A percentile compares a stretch with the other conserved stretches of the same genome.
Evolutionary conservation across 2,329 filamentous ascomycete species (phyloP).

Genomic region (Aplosporella prunicola): DNA sequence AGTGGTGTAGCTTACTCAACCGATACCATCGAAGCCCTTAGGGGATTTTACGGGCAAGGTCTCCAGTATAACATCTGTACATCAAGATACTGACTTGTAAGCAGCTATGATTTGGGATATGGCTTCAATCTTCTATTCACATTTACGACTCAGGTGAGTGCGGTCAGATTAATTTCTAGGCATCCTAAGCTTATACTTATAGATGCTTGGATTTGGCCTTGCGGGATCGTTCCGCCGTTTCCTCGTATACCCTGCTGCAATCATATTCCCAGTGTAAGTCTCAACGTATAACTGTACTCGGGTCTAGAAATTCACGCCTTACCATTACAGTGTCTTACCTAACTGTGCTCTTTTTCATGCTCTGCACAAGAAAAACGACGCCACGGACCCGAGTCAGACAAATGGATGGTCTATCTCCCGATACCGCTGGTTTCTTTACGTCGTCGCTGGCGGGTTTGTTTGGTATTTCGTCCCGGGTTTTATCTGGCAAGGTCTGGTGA

Average conservation of each 20-base stretch:
- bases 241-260: conserved; percentile 19
- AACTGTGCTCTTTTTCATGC: conserved; percentile 18
- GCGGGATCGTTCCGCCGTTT: conserved; percentile 17
- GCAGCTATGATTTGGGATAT: conserved; percentile 50
- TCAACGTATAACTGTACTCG: no score
- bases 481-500: conserved; percentile 12
- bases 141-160: conserved; percentile 5
- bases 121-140: conserved; percentile 18
- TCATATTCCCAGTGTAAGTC: conserved; percentile 20
- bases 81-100: no score
- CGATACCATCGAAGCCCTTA: conserved; percentile 8
- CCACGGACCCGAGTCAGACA: no score
- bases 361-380: conserved; percentile 14
- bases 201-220: conserved; percentile 16
- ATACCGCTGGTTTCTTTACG: conserved; percentile 18
- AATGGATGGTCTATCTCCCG: conserved; percentile 19
- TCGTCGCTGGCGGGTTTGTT: conserved; percentile 16
- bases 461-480: conserved; percentile 23
- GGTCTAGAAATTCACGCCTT: no score
- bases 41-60: conserved; percentile 9
- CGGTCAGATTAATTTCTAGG: no score
- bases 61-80: no score
- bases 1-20: conserved; percentile 55
- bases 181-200: no score
- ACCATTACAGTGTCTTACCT: no score